Base-by-base conservation (phyloP, 2,329 filamentous ascomycete species). In the Delphinella strobiligena region DNA sequence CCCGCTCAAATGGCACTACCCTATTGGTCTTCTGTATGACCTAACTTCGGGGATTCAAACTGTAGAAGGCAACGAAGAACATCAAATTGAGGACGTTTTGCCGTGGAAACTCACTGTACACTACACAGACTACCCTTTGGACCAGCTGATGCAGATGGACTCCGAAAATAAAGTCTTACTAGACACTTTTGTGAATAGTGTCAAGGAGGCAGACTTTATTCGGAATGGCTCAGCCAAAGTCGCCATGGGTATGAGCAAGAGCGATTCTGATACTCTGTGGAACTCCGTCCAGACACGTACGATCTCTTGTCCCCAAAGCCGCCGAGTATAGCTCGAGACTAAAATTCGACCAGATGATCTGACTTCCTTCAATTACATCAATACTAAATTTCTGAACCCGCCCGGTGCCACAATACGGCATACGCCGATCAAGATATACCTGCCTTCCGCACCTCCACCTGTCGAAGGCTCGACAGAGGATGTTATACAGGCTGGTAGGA, bases 371-470 rank as follows among this genome's bases (percentile, higher is more conserved):
- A 72, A 75, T 53, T 75, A 74, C 42, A 78, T 96, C 51, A 81
- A 88, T 55, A 74, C 70, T 46, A 80, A 79, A 46, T 73, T 95
- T 2, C 73, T 96, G 45, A 82, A 83, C 52, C 74, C 81, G 3
- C 67, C 67, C 15, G 78, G 85, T 1, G 74, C 76, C 5, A 74
- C 79, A 14, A 72, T 95, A 38, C 80, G 80, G 44, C 80, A 93
- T 60, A 71, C 96, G n/a, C 91, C 91, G 0, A 63, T 96, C 30
- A 80, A 88, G 40, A 65, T 96, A 40, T 98, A 95, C 61, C 76
- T 96, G 0, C 75, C 82, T 0, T 67, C 72, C 42, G 59, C 66
- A 3, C 56, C 63, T 43, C 58, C 65, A 3, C 55, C 63, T 18
- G 58, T 56, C 35, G 56, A 38, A 29, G 47, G 47, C 14, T 43